Base-by-base conservation (phyloP, 75 land plant genomes). In the Adiantum capillusveneris region DNA sequence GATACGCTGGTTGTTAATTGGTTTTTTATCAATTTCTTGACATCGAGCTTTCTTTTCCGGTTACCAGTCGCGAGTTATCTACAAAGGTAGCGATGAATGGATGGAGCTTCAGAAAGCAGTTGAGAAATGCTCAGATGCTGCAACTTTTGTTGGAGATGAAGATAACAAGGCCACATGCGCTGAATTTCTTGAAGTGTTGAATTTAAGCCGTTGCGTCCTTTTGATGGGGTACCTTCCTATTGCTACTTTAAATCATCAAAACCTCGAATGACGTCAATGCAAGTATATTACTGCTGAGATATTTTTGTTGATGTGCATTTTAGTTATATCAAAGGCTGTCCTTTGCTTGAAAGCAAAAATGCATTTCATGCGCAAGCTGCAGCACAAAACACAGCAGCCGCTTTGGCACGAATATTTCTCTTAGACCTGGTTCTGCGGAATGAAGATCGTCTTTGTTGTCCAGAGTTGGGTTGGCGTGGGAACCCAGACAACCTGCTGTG, bases 381-480 rank as follows among this genome's bases (percentile, higher is more conserved):
- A 57, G 81, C 96, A 31, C 55, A 61, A 64, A 73, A 61, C 19
- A 80, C 83, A 46, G 90, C 99, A 25, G 58, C 75, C 45, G 77
- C 84, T 19, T 83, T 95, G 58, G 96, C 91, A 17, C 65, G 88
- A 61, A 41, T 86, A 1, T 77, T 95, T 66, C 46, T 95, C 71
- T 55, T 95, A 53, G 99, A 95, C 65, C 78, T 95, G 54, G 84
- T 95, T 39, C 76, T 95, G 18, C 74, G 99, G 62, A 95, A 95
- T 73, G 99, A 95, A 74, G 99, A 95, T 60, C 78, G 96, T 39
- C 76, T 95, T 2, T 83, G 79, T 26, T 90, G 91, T 57, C 92
- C 84, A 50, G 68, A 72, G 21, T 88, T 90, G 25, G 82, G 91
- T 13, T 95, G 99, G 99, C 88, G 99, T 62, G 99, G 99, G 17